These are phyloP conservation scores for Boletus fagicola DNA, from an alignment of 768 basidiomycete genomes.

Conservation along the genomic window DNA sequence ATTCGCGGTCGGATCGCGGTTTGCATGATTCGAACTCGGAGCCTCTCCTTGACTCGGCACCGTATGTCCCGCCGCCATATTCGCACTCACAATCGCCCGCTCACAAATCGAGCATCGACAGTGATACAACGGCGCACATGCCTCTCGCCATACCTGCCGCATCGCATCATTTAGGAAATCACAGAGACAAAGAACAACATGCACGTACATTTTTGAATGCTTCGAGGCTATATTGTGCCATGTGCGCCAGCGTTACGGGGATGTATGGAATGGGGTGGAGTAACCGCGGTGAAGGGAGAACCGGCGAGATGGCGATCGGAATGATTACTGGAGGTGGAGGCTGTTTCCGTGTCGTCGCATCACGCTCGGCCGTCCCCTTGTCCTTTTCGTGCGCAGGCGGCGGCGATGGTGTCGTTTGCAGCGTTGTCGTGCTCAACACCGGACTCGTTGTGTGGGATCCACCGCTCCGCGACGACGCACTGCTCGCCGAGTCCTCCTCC, in stretches of 20 bases:
- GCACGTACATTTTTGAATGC: slow-evolving; percentile 53
- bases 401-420: slow-evolving; percentile 78
- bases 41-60: slow-evolving; percentile 30
- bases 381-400: slow-evolving; percentile 48
- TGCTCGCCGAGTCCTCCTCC: slow-evolving; percentile 48
- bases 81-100: slow-evolving; percentile 56
- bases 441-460: slow-evolving; percentile 67
- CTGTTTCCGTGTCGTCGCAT: slow-evolving; percentile 13
- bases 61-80: slow-evolving; percentile 40
- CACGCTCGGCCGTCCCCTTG: slow-evolving; percentile 31
- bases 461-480: slow-evolving; percentile 46
- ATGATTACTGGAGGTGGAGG: slow-evolving; percentile 32
- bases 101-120: slow-evolving; percentile 75
- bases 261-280: slow-evolving; percentile 69
- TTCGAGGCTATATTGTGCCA: slow-evolving; percentile 59
- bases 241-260: slow-evolving; percentile 52
- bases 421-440: slow-evolving; percentile 67
- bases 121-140: slow-evolving; percentile 66
- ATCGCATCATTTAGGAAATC: not conserved
- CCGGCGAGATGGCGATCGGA: slow-evolving; percentile 51
- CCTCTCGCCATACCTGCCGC: slow-evolving; percentile 68
- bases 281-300: slow-evolving; percentile 58
- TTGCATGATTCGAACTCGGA: slow-evolving; percentile 4
- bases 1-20: not conserved
- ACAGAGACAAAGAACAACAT: not conserved